Evolutionary conservation across 768 basidiomycete genomes (phyloP).

Genomic region (Leccinum imitatum): DNA sequence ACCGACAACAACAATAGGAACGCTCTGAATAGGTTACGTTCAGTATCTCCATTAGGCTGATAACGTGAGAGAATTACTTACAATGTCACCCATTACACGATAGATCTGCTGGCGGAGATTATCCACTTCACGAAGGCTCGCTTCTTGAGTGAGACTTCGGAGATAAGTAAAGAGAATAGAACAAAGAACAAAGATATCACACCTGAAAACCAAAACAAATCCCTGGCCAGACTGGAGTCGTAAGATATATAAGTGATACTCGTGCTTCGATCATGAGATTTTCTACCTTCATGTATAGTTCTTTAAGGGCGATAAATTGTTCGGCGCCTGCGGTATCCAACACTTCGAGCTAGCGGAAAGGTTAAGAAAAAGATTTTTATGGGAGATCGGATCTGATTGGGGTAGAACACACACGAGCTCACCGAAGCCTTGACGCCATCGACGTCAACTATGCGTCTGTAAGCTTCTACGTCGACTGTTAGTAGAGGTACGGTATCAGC

Average conservation of each 20-base stretch:
- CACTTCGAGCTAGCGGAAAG: conserved; percentile 62
- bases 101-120: conserved; percentile 79
- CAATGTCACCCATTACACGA: conserved; percentile 71
- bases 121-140: conserved; percentile 77
- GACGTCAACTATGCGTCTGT: conserved; percentile 61
- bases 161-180: conserved; percentile 3
- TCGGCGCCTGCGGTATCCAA: conserved; percentile 86
- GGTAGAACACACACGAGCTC: conserved; percentile 27
- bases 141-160: conserved; percentile 74
- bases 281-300: conserved; percentile 75
- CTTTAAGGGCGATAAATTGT: conserved; percentile 78
- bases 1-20: conserved; percentile 85
- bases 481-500: conserved; percentile 5
- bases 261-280: not conserved
- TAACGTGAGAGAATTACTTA: conserved; percentile 31
- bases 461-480: conserved; percentile 54
- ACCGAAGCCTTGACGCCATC: conserved; percentile 66
- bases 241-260: not conserved
- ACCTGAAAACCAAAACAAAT: conserved; percentile 85
- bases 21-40: conserved; percentile 37
- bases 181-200: not conserved
- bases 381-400: conserved; percentile 5
- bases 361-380: conserved; percentile 14
- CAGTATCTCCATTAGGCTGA: not conserved
- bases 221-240: conserved; percentile 59